Conservation (phyloP, 768 basidiomycete species). For the Asterophora parasitica region DNA sequence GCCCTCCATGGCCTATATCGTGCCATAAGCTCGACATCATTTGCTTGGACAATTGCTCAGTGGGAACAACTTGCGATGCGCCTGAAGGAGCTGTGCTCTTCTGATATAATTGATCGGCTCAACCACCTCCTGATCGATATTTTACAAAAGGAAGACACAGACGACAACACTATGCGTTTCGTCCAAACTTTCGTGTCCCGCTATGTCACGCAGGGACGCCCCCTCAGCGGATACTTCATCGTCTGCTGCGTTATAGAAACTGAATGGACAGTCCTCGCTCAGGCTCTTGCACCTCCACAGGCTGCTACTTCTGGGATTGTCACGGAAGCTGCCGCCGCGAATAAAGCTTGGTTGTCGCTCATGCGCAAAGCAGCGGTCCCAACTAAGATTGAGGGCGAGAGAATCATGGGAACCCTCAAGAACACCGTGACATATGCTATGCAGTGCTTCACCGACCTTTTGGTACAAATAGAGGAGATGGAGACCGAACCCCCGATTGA, state of each 20-base stretch:
- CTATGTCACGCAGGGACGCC: slow-evolving; percentile 71
- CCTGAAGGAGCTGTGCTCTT: slow-evolving; percentile 57
- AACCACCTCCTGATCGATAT: slow-evolving; percentile 68
- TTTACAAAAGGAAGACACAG: slow-evolving; percentile 48
- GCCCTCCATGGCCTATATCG: slow-evolving; percentile 85
- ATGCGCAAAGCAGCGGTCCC: slow-evolving; percentile 48
- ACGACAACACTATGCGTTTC: slow-evolving; percentile 47
- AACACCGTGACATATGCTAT: slow-evolving; percentile 56
- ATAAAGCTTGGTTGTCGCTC: slow-evolving; percentile 72
- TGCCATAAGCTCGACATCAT: slow-evolving; percentile 75
- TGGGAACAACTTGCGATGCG: slow-evolving; percentile 55
- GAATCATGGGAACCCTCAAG: slow-evolving; percentile 37
- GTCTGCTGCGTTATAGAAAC: slow-evolving; percentile 88
- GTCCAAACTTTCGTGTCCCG: slow-evolving; percentile 68
- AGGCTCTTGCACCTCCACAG: slow-evolving; percentile 44
- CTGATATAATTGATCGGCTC: slow-evolving; percentile 64
- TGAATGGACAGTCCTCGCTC: slow-evolving; percentile 81
- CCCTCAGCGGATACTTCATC: slow-evolving; percentile 81
- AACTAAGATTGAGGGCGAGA: slow-evolving; percentile 32
- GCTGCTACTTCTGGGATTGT: slow-evolving; percentile 25
- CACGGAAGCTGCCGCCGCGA: slow-evolving; percentile 75
- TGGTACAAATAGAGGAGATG: slow-evolving; percentile 78
- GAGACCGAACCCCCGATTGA: slow-evolving; percentile 74
- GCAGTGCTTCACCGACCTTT: slow-evolving; percentile 73
- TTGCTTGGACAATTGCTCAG: slow-evolving; percentile 64